Conservation (phyloP, 257 asterid genomes). For the Thymus mandschuricus region DNA sequence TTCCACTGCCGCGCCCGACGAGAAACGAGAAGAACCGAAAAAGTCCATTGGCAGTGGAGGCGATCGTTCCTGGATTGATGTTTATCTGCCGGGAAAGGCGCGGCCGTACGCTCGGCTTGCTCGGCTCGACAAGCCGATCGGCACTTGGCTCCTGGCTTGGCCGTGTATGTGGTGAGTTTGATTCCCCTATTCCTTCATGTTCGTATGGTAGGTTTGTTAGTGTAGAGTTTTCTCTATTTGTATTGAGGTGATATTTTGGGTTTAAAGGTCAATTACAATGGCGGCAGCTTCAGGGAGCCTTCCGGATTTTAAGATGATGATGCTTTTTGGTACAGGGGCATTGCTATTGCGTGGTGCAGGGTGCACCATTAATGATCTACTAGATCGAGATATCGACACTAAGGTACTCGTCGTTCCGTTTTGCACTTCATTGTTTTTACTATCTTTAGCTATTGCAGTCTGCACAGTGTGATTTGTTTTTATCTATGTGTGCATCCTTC, state of each 20-base stretch:
- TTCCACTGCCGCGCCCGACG: constrained; percentile 44
- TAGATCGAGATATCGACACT: constrained; percentile 86
- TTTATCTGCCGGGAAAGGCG: constrained; percentile 61
- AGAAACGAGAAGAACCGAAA: constrained; percentile 39
- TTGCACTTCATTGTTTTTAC: not conserved
- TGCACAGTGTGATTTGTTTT: constrained; percentile 1
- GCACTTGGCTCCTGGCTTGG: constrained; percentile 97
- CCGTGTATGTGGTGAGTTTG: constrained; percentile 86
- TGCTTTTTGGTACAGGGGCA: constrained; percentile 87
- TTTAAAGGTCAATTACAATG: constrained; percentile 79
- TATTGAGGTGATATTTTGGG: constrained; percentile 22
- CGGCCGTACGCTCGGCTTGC: constrained; percentile 84
- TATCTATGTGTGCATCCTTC: constrained; percentile 18
- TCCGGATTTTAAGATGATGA: constrained; percentile 86
- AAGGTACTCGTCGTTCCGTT: constrained; percentile 49
- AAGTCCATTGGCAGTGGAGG: constrained; percentile 22
- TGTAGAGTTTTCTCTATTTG: constrained; percentile 11
- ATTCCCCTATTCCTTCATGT: constrained; percentile 5
- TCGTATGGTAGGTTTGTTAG: not conserved
- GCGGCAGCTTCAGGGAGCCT: constrained; percentile 82
- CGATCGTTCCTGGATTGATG: constrained; percentile 70
- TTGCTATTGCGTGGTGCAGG: constrained; percentile 93
- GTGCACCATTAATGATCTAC: constrained; percentile 86
- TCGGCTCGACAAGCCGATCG: constrained; percentile 87
- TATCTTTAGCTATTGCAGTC: constrained; percentile 14